These are phyloP conservation scores for Adenanthera pavonina DNA, from an alignment of 306 rosid genomes.

Conservation along the genomic window DNA sequence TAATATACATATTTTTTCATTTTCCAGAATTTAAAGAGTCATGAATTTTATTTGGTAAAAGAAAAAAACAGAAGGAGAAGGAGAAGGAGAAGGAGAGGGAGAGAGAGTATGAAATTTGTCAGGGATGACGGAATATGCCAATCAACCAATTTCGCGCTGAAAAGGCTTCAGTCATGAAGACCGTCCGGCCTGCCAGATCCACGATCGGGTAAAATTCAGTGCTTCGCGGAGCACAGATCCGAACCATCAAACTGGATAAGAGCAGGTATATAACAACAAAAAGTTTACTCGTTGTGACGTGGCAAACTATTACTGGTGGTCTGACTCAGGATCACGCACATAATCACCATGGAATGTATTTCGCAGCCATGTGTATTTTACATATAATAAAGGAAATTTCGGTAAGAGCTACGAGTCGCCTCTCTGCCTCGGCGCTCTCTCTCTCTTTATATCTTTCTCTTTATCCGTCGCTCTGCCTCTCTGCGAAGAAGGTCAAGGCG, in stretches of 20 bases:
- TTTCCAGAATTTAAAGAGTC: no score
- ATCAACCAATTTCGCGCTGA: neutral
- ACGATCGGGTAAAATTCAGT: neutral
- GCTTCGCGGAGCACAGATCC: neutral
- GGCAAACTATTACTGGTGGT: neutral
- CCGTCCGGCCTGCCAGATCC: constrained; percentile 5
- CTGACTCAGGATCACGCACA: neutral
- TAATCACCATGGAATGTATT: neutral
- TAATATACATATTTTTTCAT: no score
- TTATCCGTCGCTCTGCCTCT: constrained; percentile 32
- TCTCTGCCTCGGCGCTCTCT: neutral
- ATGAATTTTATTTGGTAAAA: no score
- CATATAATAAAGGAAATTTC: constrained; percentile 16
- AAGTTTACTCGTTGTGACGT: neutral
- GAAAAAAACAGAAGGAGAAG: no score
- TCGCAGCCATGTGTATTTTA: neutral
- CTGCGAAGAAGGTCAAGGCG: constrained; percentile 32
- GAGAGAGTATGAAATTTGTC: neutral
- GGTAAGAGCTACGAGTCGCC: constrained; percentile 39
- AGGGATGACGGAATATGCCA: neutral
- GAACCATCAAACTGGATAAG: neutral
- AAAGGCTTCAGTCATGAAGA: neutral
- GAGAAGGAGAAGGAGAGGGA: no score
- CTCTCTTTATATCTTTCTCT: constrained; percentile 26
- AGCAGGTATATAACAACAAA: neutral